Evolutionary conservation across 768 basidiomycete genomes (phyloP).

Genomic region (Phaffia australis): DNA sequence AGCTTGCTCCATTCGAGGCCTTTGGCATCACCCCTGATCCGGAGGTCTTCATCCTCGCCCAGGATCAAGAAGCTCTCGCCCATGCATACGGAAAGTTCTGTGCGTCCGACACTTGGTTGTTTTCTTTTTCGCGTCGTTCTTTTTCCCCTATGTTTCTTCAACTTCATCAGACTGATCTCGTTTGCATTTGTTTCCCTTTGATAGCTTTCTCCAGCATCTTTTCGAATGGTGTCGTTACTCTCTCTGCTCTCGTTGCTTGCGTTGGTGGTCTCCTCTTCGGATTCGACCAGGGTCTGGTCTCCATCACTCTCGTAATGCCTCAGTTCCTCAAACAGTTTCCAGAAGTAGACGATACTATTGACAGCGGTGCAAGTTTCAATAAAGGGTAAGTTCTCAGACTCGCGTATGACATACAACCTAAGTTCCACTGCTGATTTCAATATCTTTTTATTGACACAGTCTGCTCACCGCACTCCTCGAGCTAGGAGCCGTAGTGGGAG

Average conservation of each 20-base stretch:
- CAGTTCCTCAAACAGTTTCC: background rate
- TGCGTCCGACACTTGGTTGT: too few species aligned
- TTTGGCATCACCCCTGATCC: constrained; percentile 4
- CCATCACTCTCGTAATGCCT: constrained; percentile 4
- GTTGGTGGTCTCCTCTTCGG: constrained; percentile 11
- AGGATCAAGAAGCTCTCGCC: constrained; percentile 2
- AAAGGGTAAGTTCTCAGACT: background rate
- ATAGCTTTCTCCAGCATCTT: background rate
- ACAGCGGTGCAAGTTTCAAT: background rate
- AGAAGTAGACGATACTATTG: background rate
- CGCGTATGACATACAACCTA: too few species aligned
- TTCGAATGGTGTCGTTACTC: background rate
- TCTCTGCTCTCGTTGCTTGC: background rate
- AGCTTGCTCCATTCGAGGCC: background rate
- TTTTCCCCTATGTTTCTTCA: too few species aligned
- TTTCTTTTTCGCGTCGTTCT: too few species aligned
- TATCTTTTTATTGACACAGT: background rate
- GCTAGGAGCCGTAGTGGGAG: constrained; percentile 6
- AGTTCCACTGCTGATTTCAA: background rate
- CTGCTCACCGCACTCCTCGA: constrained; percentile 8
- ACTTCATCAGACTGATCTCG: too few species aligned
- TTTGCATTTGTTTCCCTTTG: too few species aligned
- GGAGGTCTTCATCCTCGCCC: background rate
- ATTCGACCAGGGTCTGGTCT: constrained; percentile 9
- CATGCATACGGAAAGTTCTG: background rate